Evolutionary conservation across 2,329 filamentous ascomycete genomes (phyloP).

Genomic region (Penicillium sp.): DNA sequence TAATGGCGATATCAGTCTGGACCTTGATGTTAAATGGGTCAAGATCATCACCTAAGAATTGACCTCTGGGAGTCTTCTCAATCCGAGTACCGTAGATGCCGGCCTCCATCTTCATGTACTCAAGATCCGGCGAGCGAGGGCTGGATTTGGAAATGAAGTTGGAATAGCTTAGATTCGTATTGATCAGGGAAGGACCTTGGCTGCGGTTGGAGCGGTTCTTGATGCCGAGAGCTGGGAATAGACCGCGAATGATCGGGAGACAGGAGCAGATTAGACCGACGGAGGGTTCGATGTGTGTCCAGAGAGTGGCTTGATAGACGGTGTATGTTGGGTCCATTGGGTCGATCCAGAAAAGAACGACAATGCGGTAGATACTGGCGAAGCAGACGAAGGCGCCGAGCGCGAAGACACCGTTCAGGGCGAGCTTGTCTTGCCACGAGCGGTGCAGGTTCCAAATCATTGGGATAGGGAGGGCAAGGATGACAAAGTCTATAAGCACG

Average conservation of each 20-base stretch:
- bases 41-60: conserved; percentile 12
- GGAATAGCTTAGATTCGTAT: conserved; percentile 23
- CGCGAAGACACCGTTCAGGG: conserved; percentile 30
- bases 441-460: conserved; percentile 34
- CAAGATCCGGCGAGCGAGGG: conserved; percentile 22
- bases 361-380: conserved; percentile 34
- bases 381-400: conserved; percentile 33
- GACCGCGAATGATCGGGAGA: conserved; percentile 32
- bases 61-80: conserved; percentile 9
- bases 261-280: conserved; percentile 34
- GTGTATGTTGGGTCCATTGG: conserved; percentile 29
- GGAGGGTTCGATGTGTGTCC: conserved; percentile 34
- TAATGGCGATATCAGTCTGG: conserved; percentile 29
- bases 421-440: conserved; percentile 33
- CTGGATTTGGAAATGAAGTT: conserved; percentile 22
- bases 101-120: conserved; percentile 29
- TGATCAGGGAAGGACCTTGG: conserved; percentile 22
- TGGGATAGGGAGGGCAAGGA: conserved; percentile 28
- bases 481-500: conserved; percentile 31
- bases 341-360: conserved; percentile 32
- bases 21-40: conserved; percentile 25
- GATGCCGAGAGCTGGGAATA: conserved; percentile 28
- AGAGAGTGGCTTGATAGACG: conserved; percentile 31
- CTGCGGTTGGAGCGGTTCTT: conserved; percentile 19
- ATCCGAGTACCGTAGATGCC: conserved; percentile 14